Base-by-base conservation (phyloP, 331 rosid species). In the Rhamnella rubrinervis region DNA sequence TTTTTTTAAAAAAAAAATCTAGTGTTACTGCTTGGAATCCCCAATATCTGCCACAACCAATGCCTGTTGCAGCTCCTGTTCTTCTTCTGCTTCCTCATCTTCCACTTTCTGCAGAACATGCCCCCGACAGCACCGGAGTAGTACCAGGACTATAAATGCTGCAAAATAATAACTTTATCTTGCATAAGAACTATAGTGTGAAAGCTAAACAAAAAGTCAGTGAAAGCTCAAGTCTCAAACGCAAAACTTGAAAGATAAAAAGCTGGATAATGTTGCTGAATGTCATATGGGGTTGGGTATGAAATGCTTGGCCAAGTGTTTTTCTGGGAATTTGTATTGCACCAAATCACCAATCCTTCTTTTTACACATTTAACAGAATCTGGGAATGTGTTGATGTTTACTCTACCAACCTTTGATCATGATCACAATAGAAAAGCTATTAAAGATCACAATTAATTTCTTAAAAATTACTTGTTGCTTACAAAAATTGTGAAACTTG, bases 141-240 rank as follows among this genome's bases (percentile, higher is more conserved):
- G 71, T 41, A 95, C 99, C 20, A 95, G 77, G 78, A 74, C 72
- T 68, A 89, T 80, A 71, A 95, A 95, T 66, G 88, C 96, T 93
- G 98, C 81, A 76, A 59, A 35, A 41, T 3, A 23, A 66, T 31
- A 15, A 31, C 2, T 16, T 12, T 2, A 49, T 8, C 14, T 52
- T 62, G 40, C 66, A 63, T 58, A 51, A 80, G 67, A 75, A 57
- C 65, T 74, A 55, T 41, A 60, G 8, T 8, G 19, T 7, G 2
- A 63, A 25, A 18, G 28, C 10, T 14, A 41, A 26, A 9, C 68
- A 61, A 16, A 6, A 28, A 66, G 71, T 50, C 10, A 20, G 47
- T 63, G 55, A 12, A 11, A 63, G 14, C 15, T 41, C 21, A 41
- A 44, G 19, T 44, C 3, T 40, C 23, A 14, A 9, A 12, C 5